A percentile compares a stretch with the other conserved stretches of the same genome.
Evolutionary conservation across 768 basidiomycete species (phyloP).

Genomic region (Clavaria fumosa): DNA sequence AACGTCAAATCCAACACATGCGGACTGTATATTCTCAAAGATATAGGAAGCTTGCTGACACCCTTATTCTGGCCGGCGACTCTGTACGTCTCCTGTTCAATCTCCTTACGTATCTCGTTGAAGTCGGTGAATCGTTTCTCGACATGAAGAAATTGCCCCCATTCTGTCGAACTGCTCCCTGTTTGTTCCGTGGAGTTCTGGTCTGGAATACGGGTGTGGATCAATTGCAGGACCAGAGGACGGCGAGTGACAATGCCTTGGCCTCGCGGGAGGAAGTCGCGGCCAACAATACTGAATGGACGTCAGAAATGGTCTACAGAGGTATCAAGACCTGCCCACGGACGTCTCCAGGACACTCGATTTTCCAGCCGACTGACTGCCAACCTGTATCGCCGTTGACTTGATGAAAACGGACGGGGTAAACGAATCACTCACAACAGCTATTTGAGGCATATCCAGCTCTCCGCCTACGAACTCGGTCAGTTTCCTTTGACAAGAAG

Average conservation of each 20-base stretch:
- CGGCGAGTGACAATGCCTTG: conserved; percentile 93
- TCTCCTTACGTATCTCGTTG: conserved; percentile 85
- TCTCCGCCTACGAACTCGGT: conserved; percentile 47
- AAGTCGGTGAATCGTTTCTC: conserved; percentile 98
- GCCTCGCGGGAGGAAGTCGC: conserved; percentile 78
- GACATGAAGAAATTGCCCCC: conserved; percentile 94
- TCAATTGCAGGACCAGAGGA: conserved; percentile 89
- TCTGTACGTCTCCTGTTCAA: conserved; percentile 93
- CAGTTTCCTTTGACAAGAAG: conserved; percentile 9
- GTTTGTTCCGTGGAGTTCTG: conserved; percentile 21
- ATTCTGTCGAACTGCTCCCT: conserved; percentile 46
- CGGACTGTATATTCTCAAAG: conserved; percentile 89
- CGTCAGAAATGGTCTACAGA: background rate
- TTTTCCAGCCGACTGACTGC: conserved; percentile 93
- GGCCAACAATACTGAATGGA: conserved; percentile 69
- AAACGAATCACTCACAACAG: conserved; percentile 45
- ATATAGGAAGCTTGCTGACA: conserved; percentile 90
- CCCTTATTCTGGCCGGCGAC: conserved; percentile 99
- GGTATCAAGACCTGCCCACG: conserved; percentile 19
- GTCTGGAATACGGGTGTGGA: conserved; percentile 69
- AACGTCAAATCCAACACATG: conserved; percentile 90
- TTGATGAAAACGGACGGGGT: conserved; percentile 9
- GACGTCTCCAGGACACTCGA: conserved; percentile 94
- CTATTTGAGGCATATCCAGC: conserved; percentile 85
- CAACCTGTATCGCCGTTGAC: conserved; percentile 41